Conservation (phyloP, 106 monocot species). For the Chionographis japonica region DNA sequence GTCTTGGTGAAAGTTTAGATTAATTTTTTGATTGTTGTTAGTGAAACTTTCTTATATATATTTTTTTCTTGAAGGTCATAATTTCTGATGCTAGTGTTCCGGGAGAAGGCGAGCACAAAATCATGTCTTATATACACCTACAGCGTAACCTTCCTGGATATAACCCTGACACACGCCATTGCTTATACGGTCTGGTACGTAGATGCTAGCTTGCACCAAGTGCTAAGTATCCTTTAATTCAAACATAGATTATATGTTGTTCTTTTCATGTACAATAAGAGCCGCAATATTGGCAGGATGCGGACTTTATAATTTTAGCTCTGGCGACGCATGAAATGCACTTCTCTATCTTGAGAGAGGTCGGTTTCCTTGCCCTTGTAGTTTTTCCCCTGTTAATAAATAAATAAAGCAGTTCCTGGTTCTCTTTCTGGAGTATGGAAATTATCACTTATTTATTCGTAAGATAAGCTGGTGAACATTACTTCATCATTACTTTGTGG, state of each 20-base stretch:
- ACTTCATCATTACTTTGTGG: too few species aligned
- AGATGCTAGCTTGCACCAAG: not conserved
- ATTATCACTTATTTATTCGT: too few species aligned
- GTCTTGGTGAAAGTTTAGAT: too few species aligned
- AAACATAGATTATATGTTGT: too few species aligned
- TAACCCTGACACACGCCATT: slow-evolving; percentile 56
- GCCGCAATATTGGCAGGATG: slow-evolving; percentile 35
- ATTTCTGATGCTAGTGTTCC: slow-evolving; percentile 60
- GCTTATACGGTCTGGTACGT: slow-evolving; percentile 63
- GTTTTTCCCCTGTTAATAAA: too few species aligned
- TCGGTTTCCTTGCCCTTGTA: slow-evolving; percentile 8
- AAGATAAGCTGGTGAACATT: too few species aligned
- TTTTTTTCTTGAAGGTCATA: slow-evolving; percentile 42
- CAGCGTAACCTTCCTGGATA: slow-evolving; percentile 39
- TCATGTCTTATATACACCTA: slow-evolving; percentile 43
- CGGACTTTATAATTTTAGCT: slow-evolving; percentile 67
- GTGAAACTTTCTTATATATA: too few species aligned
- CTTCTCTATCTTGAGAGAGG: slow-evolving; percentile 64
- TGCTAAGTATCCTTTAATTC: not conserved
- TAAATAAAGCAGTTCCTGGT: too few species aligned
- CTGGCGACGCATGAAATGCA: slow-evolving; percentile 67
- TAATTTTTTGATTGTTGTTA: too few species aligned
- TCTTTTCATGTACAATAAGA: too few species aligned
- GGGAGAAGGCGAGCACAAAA: slow-evolving; percentile 72
- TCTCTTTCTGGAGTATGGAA: too few species aligned